phyloP scores from a whole-genome alignment of 2,329 filamentous ascomycete genomes.

The Exophiala dermatitidis region DNA sequence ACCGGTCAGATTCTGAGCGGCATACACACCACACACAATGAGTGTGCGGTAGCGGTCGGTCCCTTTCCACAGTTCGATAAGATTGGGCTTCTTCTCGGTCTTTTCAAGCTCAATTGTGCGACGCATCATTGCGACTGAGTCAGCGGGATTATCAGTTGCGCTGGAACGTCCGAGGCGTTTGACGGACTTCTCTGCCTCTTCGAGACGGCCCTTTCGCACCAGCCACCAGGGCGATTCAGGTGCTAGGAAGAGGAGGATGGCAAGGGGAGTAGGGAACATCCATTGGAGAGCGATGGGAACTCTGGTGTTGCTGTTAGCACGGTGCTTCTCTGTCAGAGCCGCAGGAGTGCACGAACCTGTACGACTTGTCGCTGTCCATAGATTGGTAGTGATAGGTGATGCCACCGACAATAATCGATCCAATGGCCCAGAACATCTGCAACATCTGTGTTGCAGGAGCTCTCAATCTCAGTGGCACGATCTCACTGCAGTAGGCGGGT shows the following conservation, averaged over 20 bases:
- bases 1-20: too few species aligned
- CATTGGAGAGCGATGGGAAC: slow-evolving; percentile 21
- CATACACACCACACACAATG: too few species aligned
- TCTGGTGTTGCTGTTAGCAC: slow-evolving; percentile 28
- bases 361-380: too few species aligned
- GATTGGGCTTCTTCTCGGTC: too few species aligned
- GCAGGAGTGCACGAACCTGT: too few species aligned
- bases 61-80: too few species aligned
- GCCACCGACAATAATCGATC: slow-evolving; percentile 29
- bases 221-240: slow-evolving; percentile 29
- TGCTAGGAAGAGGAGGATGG: slow-evolving; percentile 24
- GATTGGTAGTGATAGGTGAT: slow-evolving; percentile 22
- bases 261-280: slow-evolving; percentile 27
- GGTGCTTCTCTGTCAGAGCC: background rate
- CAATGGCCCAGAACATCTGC: slow-evolving; percentile 5
- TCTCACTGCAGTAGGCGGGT: slow-evolving; percentile 56
- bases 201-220: slow-evolving; percentile 24
- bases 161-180: slow-evolving; percentile 23
- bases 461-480: slow-evolving; percentile 50
- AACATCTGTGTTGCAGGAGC: slow-evolving; percentile 6
- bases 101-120: too few species aligned
- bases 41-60: too few species aligned
- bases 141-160: too few species aligned
- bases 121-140: too few species aligned
- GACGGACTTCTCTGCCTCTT: slow-evolving; percentile 26